phyloP scores from a whole-genome alignment of 2,329 filamentous ascomycete species.

The Colletotrichum eremochloae region DNA sequence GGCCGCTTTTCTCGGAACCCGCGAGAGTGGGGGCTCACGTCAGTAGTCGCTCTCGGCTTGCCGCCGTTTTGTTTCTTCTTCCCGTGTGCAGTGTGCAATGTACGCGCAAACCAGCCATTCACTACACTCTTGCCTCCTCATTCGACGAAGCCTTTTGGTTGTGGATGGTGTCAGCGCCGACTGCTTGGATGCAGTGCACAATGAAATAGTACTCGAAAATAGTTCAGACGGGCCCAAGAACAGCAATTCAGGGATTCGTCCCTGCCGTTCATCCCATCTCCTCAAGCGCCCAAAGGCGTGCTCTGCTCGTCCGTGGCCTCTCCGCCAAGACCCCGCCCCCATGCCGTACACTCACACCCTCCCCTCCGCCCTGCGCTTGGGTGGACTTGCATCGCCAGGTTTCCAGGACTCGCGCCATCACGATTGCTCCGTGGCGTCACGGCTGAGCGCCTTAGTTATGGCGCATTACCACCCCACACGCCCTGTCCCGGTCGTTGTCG shows the following conservation, averaged over 20 bases:
- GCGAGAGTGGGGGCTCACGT: constrained; percentile 7
- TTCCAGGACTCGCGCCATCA: constrained; percentile 28
- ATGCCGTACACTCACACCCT: constrained; percentile 23
- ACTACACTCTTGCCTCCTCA: constrained; percentile 12
- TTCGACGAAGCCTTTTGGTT: constrained; percentile 10
- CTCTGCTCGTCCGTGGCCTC: constrained; percentile 11
- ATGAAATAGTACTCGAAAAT: constrained; percentile 17
- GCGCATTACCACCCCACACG: constrained; percentile 2
- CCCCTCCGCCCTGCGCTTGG: constrained; percentile 23
- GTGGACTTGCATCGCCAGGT: constrained; percentile 24
- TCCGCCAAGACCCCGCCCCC: constrained; percentile 20
- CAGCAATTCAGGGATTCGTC: neutral
- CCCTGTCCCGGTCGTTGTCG: constrained; percentile 5
- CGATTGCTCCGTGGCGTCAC: constrained; percentile 33
- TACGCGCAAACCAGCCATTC: neutral
- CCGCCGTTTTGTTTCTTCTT: constrained; percentile 33
- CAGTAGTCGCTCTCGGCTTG: neutral
- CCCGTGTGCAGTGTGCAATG: neutral
- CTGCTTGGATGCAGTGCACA: neutral
- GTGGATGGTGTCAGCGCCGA: constrained; percentile 17
- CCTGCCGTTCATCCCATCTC: constrained; percentile 31
- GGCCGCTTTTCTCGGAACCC: too few species aligned
- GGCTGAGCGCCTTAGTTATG: constrained; percentile 31
- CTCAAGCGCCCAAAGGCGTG: neutral
- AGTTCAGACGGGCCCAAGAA: neutral